These are phyloP conservation scores for Hibiscus tridactylites DNA, from an alignment of 345 rosid species.

Conservation along the genomic window DNA sequence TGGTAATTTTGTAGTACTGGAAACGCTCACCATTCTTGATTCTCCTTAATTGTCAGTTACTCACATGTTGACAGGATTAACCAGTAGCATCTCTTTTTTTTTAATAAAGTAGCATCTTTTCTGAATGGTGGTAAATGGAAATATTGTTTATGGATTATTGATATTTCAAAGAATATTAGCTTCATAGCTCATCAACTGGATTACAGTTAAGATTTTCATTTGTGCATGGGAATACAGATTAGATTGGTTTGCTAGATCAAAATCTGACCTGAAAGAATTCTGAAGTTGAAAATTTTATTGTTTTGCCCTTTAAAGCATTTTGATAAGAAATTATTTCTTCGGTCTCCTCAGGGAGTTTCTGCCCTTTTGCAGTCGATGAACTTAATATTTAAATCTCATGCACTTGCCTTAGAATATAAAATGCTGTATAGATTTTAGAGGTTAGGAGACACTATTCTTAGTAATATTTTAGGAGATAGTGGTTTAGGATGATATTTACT, in stretches of 20 bases:
- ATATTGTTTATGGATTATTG: not conserved
- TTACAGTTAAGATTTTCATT: not conserved
- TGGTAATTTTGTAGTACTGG: slow-evolving; percentile 39
- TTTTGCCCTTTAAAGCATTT: not conserved
- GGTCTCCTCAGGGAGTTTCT: not conserved
- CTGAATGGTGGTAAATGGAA: not conserved
- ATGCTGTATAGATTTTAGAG: not conserved
- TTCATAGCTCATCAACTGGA: not conserved
- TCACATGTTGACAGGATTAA: not conserved
- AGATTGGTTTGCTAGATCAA: not conserved
- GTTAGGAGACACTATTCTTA: not conserved
- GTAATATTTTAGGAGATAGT: not conserved
- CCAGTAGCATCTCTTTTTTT: not conserved
- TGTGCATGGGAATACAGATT: not conserved
- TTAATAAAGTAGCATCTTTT: not conserved
- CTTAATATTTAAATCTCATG: not conserved
- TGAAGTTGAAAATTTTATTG: not conserved
- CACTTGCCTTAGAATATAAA: not conserved
- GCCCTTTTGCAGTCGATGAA: not conserved
- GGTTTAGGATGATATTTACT: not conserved
- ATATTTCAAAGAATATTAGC: not conserved
- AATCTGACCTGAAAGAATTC: not conserved
- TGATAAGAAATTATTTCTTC: not conserved
- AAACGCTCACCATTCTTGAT: not conserved
- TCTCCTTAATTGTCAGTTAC: not conserved